These are phyloP conservation scores for Globisporangium paddicum DNA, from an alignment of 352 stramenopile genomes.

Conservation along the genomic window DNA sequence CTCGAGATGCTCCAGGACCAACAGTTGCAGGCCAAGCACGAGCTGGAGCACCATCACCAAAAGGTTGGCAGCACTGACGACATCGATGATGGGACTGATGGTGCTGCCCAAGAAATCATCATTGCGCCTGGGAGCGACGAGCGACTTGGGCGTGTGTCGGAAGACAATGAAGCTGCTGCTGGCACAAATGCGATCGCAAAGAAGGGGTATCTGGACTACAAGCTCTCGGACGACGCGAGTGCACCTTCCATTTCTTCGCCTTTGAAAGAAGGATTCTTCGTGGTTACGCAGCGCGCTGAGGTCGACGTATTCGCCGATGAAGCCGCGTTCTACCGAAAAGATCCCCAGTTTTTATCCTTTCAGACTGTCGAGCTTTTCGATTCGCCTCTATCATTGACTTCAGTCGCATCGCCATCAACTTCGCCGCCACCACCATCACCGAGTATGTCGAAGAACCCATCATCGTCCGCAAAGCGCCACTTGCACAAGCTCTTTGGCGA, in stretches of 20 bases:
- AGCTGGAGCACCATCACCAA: neutral
- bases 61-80: neutral
- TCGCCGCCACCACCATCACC: neutral
- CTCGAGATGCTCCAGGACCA: slow-evolving; percentile 58
- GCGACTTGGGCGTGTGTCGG: neutral
- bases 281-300: slow-evolving; percentile 25
- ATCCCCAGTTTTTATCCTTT: slow-evolving; percentile 16
- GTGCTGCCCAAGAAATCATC: neutral
- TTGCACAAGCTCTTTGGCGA: slow-evolving; percentile 21
- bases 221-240: neutral
- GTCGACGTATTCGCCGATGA: slow-evolving; percentile 44
- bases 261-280: slow-evolving; percentile 26
- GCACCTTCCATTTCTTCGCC: slow-evolving; percentile 13
- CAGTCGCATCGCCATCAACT: neutral
- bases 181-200: neutral
- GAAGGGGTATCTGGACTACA: slow-evolving; percentile 18
- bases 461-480: slow-evolving; percentile 11
- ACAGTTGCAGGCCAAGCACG: slow-evolving; percentile 22
- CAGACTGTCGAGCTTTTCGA: slow-evolving; percentile 31
- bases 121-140: neutral
- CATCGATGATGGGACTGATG: neutral
- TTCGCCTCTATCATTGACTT: too few relatives aligned
- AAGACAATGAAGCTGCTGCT: neutral
- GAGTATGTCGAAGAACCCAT: neutral
- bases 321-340: slow-evolving; percentile 27